phyloP scores from a whole-genome alignment of 1,284 basidiomycete genomes.

The Apiotrichum brassicae region DNA sequence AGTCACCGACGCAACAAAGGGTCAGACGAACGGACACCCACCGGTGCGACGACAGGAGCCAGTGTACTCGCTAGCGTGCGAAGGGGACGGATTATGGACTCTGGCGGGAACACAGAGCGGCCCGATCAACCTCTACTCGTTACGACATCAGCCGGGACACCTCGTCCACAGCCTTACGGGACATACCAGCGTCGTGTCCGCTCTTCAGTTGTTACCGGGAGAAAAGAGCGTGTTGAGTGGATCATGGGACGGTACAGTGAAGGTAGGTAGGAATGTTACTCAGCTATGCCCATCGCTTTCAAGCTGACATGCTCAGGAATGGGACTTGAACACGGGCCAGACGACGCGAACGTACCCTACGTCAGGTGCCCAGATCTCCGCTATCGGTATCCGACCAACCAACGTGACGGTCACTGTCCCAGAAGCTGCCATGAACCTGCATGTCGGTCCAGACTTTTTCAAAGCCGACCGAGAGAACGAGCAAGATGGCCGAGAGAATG shows the following conservation, averaged over 20 bases:
- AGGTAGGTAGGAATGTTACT: too few species aligned
- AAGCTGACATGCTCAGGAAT: constrained; percentile 63
- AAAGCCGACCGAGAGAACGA: constrained; percentile 11
- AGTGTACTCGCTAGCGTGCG: constrained; percentile 79
- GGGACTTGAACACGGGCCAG: constrained; percentile 93
- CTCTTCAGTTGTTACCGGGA: constrained; percentile 67
- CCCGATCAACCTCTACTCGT: constrained; percentile 81
- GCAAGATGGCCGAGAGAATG: background rate
- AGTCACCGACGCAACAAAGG: constrained; percentile 24
- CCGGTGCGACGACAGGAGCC: constrained; percentile 52
- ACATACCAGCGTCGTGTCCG: constrained; percentile 72
- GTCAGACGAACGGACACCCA: constrained; percentile 1
- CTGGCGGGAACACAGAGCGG: constrained; percentile 79
- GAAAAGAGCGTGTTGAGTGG: constrained; percentile 84
- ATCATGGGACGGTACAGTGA: constrained; percentile 87
- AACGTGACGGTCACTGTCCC: constrained; percentile 1
- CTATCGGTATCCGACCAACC: constrained; percentile 67
- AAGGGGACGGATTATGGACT: constrained; percentile 84
- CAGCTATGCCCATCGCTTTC: too few species aligned
- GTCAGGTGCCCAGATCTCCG: constrained; percentile 80
- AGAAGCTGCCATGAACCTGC: constrained; percentile 16
- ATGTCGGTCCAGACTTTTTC: constrained; percentile 35
- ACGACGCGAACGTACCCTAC: constrained; percentile 68
- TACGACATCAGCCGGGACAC: constrained; percentile 84
- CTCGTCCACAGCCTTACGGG: constrained; percentile 68